A percentile compares a stretch with the other conserved stretches of the same genome.
These are phyloP conservation scores for Sugiyamaella neomexicana DNA, from an alignment of 1,139 yeast species.

Conservation along the genomic window DNA sequence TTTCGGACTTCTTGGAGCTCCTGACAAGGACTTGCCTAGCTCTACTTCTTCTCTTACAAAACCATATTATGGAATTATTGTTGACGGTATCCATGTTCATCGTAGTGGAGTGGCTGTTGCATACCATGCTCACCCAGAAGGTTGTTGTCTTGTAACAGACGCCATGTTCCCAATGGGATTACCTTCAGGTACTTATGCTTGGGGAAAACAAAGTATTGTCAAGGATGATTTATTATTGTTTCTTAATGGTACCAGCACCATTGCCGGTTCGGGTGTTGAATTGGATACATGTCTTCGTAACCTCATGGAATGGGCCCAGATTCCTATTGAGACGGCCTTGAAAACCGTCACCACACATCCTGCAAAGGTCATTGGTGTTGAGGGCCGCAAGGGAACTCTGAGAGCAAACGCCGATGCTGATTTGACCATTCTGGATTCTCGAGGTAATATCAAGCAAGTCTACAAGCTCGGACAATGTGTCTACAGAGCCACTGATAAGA, in stretches of 20 bases:
- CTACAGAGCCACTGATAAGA: conserved; percentile 25
- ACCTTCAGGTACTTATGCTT: conserved; percentile 47
- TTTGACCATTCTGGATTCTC: conserved; percentile 50
- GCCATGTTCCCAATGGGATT: conserved; percentile 54
- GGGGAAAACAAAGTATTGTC: conserved; percentile 45
- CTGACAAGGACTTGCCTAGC: conserved; percentile 23
- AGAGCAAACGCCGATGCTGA: conserved; percentile 61
- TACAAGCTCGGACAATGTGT: conserved; percentile 53
- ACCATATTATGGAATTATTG: conserved; percentile 60
- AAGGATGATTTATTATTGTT: conserved; percentile 52
- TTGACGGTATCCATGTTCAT: conserved; percentile 65
- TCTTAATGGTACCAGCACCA: conserved; percentile 58
- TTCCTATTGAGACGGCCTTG: conserved; percentile 55
- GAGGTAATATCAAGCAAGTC: conserved; percentile 51
- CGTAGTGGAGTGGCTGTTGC: conserved; percentile 58
- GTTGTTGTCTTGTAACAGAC: conserved; percentile 61
- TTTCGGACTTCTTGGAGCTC: conserved; percentile 51
- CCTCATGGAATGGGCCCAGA: conserved; percentile 53
- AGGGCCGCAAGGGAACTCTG: conserved; percentile 53
- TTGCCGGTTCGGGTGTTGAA: conserved; percentile 65
- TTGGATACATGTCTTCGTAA: conserved; percentile 57
- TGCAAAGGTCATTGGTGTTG: conserved; percentile 51
- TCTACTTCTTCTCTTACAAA: conserved; percentile 25
- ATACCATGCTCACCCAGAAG: conserved; percentile 54
- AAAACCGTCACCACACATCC: conserved; percentile 60